Evolutionary conservation across 177 flowering plant genomes (phyloP).

Genomic region (Vitis hybrid): DNA sequence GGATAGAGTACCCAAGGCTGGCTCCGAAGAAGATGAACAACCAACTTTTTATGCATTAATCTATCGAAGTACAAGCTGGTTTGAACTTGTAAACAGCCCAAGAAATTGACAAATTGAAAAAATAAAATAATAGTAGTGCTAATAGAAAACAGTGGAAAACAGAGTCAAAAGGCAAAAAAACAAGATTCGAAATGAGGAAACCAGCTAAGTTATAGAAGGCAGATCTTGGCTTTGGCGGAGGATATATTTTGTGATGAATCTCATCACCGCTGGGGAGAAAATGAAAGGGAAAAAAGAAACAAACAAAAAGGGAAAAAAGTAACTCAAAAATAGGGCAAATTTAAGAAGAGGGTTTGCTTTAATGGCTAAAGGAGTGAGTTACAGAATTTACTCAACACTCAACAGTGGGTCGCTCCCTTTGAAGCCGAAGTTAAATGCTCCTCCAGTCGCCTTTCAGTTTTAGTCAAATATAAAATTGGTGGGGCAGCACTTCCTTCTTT

Average conservation of each 20-base stretch:
- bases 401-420: not conserved
- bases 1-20: not conserved
- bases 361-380: not conserved
- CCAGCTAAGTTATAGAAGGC: constrained; percentile 4
- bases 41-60: constrained; percentile 1
- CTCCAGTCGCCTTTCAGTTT: not conserved
- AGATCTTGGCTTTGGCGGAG: not conserved
- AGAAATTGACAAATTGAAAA: constrained; percentile 9
- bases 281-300: not conserved
- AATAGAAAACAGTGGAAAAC: not conserved
- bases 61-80: constrained; percentile 14
- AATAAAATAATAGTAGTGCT: not conserved
- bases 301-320: not conserved
- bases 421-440: not conserved
- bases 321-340: not conserved
- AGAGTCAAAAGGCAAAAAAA: not conserved
- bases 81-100: constrained; percentile 13
- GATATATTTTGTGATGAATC: not conserved
- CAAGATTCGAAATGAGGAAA: not conserved
- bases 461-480: too few relatives aligned
- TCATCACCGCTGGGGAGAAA: not conserved
- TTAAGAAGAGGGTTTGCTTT: not conserved
- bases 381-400: not conserved
- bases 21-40: not conserved
- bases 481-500: too few relatives aligned